Percentiles rank a stretch among this genome's conserved stretches.
These are phyloP conservation scores for Camellia lanceoleosa DNA, from an alignment of 148 eudicot species.

Conservation along the genomic window DNA sequence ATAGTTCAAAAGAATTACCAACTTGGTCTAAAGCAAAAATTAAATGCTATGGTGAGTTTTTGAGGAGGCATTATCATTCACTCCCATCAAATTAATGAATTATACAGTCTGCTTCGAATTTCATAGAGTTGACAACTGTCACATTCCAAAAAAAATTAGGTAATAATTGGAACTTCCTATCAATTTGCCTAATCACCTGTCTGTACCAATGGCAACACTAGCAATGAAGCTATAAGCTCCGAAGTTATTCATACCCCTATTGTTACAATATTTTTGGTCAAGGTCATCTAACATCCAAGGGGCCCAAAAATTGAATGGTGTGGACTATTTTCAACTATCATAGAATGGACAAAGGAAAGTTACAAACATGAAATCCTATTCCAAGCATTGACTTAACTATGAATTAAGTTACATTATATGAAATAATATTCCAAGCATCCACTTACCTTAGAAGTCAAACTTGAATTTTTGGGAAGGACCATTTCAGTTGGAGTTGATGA, in stretches of 20 bases:
- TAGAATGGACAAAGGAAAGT: background rate
- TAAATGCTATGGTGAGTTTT: background rate
- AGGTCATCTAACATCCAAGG: constrained; percentile 6
- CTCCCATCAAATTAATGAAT: background rate
- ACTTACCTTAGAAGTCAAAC: constrained; percentile 52
- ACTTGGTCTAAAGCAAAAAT: constrained; percentile 8
- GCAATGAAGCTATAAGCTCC: constrained; percentile 7
- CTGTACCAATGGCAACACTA: background rate
- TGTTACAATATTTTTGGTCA: background rate
- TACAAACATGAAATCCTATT: background rate
- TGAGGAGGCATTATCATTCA: background rate
- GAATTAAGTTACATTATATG: background rate
- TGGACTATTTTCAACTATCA: constrained; percentile 1
- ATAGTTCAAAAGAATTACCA: constrained; percentile 4
- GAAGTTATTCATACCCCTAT: constrained; percentile 6
- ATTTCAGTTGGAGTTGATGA: constrained; percentile 31
- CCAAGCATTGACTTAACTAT: constrained; percentile 1
- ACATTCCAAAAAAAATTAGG: background rate
- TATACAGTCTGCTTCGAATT: background rate
- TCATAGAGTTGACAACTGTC: background rate
- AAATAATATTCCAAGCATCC: constrained; percentile 1
- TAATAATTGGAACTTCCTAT: background rate
- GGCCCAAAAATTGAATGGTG: background rate
- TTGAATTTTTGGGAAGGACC: constrained; percentile 39
- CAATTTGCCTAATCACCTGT: background rate